Evolutionary conservation across 352 stramenopile species (phyloP).

Genomic region (Pythium chondricola): DNA sequence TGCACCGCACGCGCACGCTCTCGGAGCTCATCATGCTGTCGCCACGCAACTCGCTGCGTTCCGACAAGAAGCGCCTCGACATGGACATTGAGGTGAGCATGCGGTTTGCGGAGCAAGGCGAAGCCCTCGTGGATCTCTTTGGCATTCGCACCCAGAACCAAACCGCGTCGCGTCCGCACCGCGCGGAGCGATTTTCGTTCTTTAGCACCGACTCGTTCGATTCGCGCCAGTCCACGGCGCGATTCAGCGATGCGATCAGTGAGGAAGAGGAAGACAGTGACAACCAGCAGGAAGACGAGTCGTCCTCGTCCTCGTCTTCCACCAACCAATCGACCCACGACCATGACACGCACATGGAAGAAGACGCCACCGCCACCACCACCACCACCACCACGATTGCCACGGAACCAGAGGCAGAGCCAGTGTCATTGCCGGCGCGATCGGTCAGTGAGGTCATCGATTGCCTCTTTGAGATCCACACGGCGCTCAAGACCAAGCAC

Average conservation of each 20-base stretch:
- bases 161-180: neutral
- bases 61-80: constrained; percentile 63
- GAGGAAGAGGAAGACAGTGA: constrained; percentile 28
- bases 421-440: neutral
- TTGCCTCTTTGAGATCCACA: constrained; percentile 83
- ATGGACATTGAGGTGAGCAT: constrained; percentile 82
- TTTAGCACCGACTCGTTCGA: constrained; percentile 19
- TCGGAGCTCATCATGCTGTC: constrained; percentile 74
- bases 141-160: constrained; percentile 15
- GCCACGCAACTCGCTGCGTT: constrained; percentile 47
- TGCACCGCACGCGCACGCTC: constrained; percentile 74
- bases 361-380: neutral
- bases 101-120: constrained; percentile 55
- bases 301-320: too few species aligned
- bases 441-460: constrained; percentile 69
- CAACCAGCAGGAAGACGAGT: constrained; percentile 20
- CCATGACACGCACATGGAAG: constrained; percentile 17
- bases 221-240: neutral
- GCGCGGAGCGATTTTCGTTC: constrained; percentile 12
- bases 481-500: constrained; percentile 70
- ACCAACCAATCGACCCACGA: constrained; percentile 8
- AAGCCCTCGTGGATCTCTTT: constrained; percentile 62
- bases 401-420: constrained; percentile 13
- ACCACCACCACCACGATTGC: neutral
- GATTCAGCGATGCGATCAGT: constrained; percentile 22